Conservation (phyloP, 2,329 filamentous ascomycete species). For the Dothideomycetes sp. region DNA sequence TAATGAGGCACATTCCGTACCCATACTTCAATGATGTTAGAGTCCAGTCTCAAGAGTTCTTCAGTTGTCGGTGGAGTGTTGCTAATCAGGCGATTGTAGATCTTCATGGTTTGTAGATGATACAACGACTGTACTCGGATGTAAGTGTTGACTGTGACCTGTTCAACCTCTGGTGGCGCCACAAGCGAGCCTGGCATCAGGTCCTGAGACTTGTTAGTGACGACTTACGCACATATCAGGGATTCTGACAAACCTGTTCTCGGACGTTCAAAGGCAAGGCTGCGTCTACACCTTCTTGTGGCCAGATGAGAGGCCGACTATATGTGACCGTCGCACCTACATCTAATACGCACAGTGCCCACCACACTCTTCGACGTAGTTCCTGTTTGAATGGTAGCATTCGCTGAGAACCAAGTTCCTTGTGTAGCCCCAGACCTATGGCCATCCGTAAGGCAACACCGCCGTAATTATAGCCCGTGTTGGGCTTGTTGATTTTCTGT, state of each 20-base stretch:
- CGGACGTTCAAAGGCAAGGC: slow-evolving; percentile 27
- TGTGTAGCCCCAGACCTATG: slow-evolving; percentile 42
- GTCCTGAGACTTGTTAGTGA: not conserved
- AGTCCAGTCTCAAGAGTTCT: slow-evolving; percentile 35
- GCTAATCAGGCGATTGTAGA: slow-evolving; percentile 40
- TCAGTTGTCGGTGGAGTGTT: slow-evolving; percentile 34
- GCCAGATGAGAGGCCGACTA: slow-evolving; percentile 39
- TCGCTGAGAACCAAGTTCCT: slow-evolving; percentile 40
- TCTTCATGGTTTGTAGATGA: slow-evolving; percentile 36
- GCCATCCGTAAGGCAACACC: slow-evolving; percentile 42
- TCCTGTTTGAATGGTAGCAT: slow-evolving; percentile 33
- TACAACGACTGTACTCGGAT: slow-evolving; percentile 38
- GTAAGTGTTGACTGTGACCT: slow-evolving; percentile 35
- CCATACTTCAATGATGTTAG: slow-evolving; percentile 21
- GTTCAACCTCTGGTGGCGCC: slow-evolving; percentile 1
- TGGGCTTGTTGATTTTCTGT: slow-evolving; percentile 44
- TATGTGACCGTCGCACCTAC: slow-evolving; percentile 44
- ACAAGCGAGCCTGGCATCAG: not conserved
- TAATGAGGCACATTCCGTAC: slow-evolving; percentile 31
- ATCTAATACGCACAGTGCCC: slow-evolving; percentile 37
- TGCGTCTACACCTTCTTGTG: slow-evolving; percentile 37
- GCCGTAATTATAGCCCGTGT: slow-evolving; percentile 42
- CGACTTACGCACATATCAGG: too few relatives aligned
- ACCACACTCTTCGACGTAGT: slow-evolving; percentile 29
- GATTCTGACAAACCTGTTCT: slow-evolving; percentile 29